Percentiles rank a stretch among this genome's conserved stretches.
Evolutionary conservation across 345 rosid genomes (phyloP).

Genomic region (Pistacia vera): DNA sequence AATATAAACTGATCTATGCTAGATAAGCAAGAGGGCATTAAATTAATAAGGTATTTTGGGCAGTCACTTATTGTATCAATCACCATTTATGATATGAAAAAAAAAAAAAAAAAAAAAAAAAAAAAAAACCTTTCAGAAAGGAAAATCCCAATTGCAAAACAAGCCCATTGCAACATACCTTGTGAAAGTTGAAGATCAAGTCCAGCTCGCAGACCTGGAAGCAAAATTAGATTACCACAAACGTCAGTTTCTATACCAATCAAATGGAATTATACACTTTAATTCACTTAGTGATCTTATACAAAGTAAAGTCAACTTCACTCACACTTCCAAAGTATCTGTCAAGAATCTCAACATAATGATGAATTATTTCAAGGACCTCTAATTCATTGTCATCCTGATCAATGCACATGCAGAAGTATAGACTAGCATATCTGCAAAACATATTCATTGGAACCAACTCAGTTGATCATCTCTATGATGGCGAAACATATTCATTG

Average conservation of each 20-base stretch:
- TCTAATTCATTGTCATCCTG: constrained; percentile 92
- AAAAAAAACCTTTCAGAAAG: not conserved
- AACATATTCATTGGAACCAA: not conserved
- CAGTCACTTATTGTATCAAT: constrained; percentile 8
- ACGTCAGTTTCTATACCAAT: not conserved
- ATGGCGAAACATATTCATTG: constrained; percentile 3
- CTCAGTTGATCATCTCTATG: constrained; percentile 7
- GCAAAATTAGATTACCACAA: constrained; percentile 3
- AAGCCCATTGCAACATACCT: constrained; percentile 46
- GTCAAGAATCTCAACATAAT: constrained; percentile 91
- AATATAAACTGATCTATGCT: no score
- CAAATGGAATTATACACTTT: not conserved
- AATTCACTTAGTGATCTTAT: not conserved
- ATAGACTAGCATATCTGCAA: constrained; percentile 93
- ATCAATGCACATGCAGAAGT: constrained; percentile 98
- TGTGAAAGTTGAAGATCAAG: constrained; percentile 94
- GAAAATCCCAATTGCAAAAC: not conserved
- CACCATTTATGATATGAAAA: not conserved
- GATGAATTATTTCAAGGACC: constrained; percentile 88
- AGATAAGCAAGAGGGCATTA: no score
- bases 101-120: not conserved
- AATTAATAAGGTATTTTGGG: not conserved
- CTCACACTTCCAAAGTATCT: constrained; percentile 98
- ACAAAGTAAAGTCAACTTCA: constrained; percentile 18
- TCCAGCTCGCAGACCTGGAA: constrained; percentile 92